Conservation (phyloP, 805 yeast genomes). For the Clavispora asparagi region DNA sequence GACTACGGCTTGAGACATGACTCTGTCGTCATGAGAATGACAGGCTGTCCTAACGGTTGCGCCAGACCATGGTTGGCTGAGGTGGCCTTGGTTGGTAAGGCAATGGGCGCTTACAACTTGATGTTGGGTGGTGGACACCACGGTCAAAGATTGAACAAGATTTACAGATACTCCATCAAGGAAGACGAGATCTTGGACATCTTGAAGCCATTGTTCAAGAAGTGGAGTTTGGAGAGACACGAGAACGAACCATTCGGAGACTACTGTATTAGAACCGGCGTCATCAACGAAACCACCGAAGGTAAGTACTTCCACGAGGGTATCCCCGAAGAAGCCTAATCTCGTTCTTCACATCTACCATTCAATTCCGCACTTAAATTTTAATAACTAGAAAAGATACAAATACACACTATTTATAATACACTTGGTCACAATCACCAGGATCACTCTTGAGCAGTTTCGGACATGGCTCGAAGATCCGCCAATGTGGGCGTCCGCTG, state of each 20-base stretch:
- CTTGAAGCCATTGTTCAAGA: slow-evolving; percentile 81
- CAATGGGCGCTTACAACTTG: slow-evolving; percentile 86
- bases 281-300: slow-evolving; percentile 81
- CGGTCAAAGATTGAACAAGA: slow-evolving; percentile 88
- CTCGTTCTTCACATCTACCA: background rate
- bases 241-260: slow-evolving; percentile 97
- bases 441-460: background rate
- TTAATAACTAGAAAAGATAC: background rate
- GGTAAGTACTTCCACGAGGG: slow-evolving; percentile 95
- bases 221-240: slow-evolving; percentile 87
- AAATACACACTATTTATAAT: background rate
- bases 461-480: slow-evolving; percentile 1
- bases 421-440: background rate
- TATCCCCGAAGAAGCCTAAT: slow-evolving; percentile 68
- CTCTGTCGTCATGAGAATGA: slow-evolving; percentile 94
- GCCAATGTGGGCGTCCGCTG: slow-evolving; percentile 26
- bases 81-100: slow-evolving; percentile 92
- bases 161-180: slow-evolving; percentile 79
- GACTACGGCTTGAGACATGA: slow-evolving; percentile 92
- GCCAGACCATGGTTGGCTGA: slow-evolving; percentile 98
- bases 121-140: slow-evolving; percentile 95
- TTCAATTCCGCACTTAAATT: background rate
- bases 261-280: slow-evolving; percentile 80
- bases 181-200: slow-evolving; percentile 81
- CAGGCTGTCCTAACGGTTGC: slow-evolving; percentile 98